Base-by-base conservation (phyloP, 1,284 basidiomycete genomes). In the Vanrija humicola region DNA sequence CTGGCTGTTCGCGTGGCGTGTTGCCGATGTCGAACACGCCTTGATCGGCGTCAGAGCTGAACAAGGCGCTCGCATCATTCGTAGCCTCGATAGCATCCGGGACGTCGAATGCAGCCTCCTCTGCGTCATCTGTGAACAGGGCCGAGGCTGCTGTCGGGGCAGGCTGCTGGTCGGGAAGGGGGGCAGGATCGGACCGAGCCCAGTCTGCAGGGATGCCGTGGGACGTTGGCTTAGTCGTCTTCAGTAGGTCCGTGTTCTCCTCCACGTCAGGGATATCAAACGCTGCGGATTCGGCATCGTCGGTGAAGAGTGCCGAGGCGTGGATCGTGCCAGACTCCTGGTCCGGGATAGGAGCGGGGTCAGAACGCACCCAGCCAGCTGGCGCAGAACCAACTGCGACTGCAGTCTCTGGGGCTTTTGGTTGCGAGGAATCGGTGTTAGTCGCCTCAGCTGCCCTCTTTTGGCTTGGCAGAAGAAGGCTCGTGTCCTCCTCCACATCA, bases 101-200 rank as follows among this genome's bases (percentile, higher is more conserved):
- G 21, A 54, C 42, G n/a, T 44, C 46, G 26, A 54, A 54, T 15
- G 52, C 54, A 3, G 21, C 42, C 9, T 52, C 50, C 5, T 52
- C 53, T 10, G 38, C 52, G 5, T 58, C 51, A n/a, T 54, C 59
- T 6, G 46, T 58, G 45, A 66, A 61, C 26, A 64, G 51, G 1
- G 59, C 52, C 3, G 62, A 58, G 1, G 54, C 48, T 18, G 46
- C 29, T 8, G 46, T 45, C 38, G 45, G 28, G 9, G 52, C 40
- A 15, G 45, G 25, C 19, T 46, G 34, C 28, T 43, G 25, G 15
- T 38, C 29, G 1, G 53, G 53, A 40, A 46, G 34, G 14, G 34
- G 34, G 12, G 34, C 34, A 34, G 34, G 34, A 12, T 34, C 14
- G 12, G 34, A 34, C 34, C 34, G 34, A 34, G 14, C 12, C 34